Evolutionary conservation across 768 basidiomycete genomes (phyloP).

Genomic region (Coprinellus micaceus): DNA sequence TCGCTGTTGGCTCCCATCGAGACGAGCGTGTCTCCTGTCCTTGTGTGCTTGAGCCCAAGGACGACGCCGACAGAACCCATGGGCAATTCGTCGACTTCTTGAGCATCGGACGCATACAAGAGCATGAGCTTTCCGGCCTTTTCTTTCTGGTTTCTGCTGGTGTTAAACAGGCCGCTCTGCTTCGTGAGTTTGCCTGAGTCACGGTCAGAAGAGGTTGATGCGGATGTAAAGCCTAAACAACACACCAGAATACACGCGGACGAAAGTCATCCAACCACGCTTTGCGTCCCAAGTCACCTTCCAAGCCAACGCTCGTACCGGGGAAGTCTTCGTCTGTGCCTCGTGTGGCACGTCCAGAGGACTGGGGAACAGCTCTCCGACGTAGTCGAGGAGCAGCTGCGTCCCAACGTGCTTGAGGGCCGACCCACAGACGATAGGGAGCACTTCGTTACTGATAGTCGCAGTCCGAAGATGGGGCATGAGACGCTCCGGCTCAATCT

Average conservation of each 20-base stretch:
- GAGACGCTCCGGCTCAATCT: conserved; percentile 49
- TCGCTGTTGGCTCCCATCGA: conserved; percentile 41
- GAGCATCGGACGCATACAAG: conserved; percentile 69
- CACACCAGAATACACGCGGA: conserved; percentile 82
- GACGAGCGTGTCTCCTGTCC: conserved; percentile 83
- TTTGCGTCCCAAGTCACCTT: conserved; percentile 84
- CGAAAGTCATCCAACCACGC: conserved; percentile 89
- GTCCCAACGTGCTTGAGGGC: conserved; percentile 81
- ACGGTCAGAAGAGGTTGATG: not conserved
- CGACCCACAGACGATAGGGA: conserved; percentile 82
- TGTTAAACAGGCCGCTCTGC: conserved; percentile 60
- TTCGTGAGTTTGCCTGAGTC: conserved; percentile 62
- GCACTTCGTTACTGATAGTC: conserved; percentile 58
- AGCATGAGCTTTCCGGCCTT: conserved; percentile 71
- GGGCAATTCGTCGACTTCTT: conserved; percentile 76
- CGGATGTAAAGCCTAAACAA: conserved; percentile 5
- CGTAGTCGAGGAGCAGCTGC: conserved; percentile 75
- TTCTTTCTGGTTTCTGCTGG: conserved; percentile 66
- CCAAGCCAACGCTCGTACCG: conserved; percentile 74
- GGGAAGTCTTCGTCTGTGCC: conserved; percentile 40
- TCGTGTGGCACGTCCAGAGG: conserved; percentile 63
- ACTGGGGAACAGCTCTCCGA: conserved; percentile 74
- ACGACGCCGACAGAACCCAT: conserved; percentile 84
- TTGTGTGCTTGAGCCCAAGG: conserved; percentile 76
- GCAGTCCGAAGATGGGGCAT: conserved; percentile 64